These are phyloP conservation scores for Ophiostoma sp. DNA, from an alignment of 2,329 filamentous ascomycete species.

Conservation along the genomic window DNA sequence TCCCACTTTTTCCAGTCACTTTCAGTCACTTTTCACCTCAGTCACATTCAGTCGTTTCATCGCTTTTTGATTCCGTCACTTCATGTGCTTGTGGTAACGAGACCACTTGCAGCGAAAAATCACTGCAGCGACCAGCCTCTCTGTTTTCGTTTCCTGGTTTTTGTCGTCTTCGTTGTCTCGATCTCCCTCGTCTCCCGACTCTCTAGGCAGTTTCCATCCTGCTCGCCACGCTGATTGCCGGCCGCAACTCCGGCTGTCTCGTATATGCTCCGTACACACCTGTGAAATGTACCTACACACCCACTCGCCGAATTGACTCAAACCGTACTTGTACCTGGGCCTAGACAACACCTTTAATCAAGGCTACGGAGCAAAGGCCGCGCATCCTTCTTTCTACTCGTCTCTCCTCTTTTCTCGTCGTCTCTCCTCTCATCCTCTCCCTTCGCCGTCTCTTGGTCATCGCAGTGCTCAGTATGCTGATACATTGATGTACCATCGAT, in stretches of 20 bases:
- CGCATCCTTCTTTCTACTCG: not conserved
- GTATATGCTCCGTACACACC: not conserved
- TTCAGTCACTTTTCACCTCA: not conserved
- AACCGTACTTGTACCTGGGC: slow-evolving; percentile 2
- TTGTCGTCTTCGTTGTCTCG: not conserved
- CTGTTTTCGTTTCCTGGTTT: not conserved
- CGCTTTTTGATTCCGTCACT: not conserved
- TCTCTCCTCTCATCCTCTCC: too few species aligned
- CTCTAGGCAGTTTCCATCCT: not conserved
- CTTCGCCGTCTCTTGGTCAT: too few species aligned
- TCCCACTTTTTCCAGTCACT: not conserved
- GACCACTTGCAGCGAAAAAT: not conserved
- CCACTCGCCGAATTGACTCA: not conserved
- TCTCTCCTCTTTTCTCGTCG: not conserved
- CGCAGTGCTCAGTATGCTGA: too few species aligned
- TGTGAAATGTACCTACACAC: not conserved
- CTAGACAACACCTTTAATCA: not conserved
- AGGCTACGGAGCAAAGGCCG: too few species aligned
- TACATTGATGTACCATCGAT: too few species aligned
- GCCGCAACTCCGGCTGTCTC: slow-evolving; percentile 5
- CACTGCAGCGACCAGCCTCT: not conserved
- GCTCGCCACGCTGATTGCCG: not conserved
- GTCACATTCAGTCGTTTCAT: not conserved
- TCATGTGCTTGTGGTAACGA: not conserved
- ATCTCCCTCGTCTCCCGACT: not conserved